Percentiles rank a stretch among this genome's conserved stretches.
Evolutionary conservation across 2,329 filamentous ascomycete species (phyloP).

Genomic region (Lomentospora prolificans): DNA sequence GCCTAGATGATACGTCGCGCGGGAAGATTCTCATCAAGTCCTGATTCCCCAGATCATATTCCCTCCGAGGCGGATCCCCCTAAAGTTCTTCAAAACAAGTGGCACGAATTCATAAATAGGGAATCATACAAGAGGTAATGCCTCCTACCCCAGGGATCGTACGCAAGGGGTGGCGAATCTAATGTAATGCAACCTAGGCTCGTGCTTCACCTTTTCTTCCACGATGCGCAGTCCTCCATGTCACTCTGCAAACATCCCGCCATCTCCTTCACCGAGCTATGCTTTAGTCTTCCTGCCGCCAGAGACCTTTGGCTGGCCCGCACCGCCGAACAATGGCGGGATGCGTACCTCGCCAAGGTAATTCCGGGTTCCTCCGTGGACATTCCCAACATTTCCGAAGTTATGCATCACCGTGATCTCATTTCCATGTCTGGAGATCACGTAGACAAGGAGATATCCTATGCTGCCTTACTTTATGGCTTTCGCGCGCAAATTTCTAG

Average conservation of each 20-base stretch:
- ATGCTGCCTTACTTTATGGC: slow-evolving; percentile 19
- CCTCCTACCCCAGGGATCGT: no score
- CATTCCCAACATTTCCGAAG: slow-evolving; percentile 4
- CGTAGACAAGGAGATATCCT: slow-evolving; percentile 22
- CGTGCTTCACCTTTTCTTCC: slow-evolving; percentile 17
- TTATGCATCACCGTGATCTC: neutral
- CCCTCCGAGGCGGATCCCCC: slow-evolving; percentile 37
- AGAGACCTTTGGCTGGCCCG: slow-evolving; percentile 18
- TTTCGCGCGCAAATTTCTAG: slow-evolving; percentile 22
- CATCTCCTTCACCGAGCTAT: slow-evolving; percentile 22
- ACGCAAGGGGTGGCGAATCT: no score
- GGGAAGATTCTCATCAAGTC: slow-evolving; percentile 44
- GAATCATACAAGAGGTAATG: slow-evolving; percentile 49
- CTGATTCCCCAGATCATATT: neutral
- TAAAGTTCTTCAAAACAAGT: slow-evolving; percentile 50
- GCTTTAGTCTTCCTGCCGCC: slow-evolving; percentile 16
- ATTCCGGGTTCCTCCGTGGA: neutral
- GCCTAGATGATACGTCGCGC: slow-evolving; percentile 42
- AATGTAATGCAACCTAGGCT: slow-evolving; percentile 19
- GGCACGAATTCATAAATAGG: slow-evolving; percentile 52
- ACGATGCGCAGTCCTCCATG: slow-evolving; percentile 21
- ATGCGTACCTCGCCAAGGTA: slow-evolving; percentile 29
- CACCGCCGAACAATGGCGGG: slow-evolving; percentile 18
- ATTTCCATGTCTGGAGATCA: neutral
- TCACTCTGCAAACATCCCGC: slow-evolving; percentile 19